A percentile compares a stretch with the other conserved stretches of the same genome.
Evolutionary conservation across 495 filamentous ascomycete genomes (phyloP).

Genomic region (Zalerion maritima): DNA sequence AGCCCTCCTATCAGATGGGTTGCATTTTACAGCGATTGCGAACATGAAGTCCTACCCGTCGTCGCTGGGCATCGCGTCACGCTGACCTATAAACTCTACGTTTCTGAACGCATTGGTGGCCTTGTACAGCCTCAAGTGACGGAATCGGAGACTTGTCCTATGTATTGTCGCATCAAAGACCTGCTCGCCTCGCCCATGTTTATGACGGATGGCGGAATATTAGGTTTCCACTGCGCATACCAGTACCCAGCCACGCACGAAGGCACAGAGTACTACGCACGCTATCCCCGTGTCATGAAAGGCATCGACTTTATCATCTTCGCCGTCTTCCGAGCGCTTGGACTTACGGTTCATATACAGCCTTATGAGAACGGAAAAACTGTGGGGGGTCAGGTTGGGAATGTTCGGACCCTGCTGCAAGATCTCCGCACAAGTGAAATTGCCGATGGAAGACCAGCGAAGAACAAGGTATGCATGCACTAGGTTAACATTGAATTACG

Average conservation of each 20-base stretch:
- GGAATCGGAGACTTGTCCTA: conserved; percentile 1
- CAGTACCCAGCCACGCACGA: conserved; percentile 15
- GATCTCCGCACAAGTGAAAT: too few relatives aligned
- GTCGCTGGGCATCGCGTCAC: conserved; percentile 38
- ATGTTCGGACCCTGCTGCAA: too few relatives aligned
- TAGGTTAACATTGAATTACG: too few relatives aligned
- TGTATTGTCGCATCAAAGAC: not conserved
- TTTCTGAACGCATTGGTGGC: conserved; percentile 8
- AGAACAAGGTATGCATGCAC: too few relatives aligned
- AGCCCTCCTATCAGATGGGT: conserved; percentile 33
- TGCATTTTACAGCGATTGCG: conserved; percentile 47
- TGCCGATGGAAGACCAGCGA: too few relatives aligned
- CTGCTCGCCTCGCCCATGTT: conserved; percentile 1
- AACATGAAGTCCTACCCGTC: conserved; percentile 44
- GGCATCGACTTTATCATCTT: conserved; percentile 11
- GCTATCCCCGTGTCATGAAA: conserved; percentile 11
- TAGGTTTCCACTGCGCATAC: conserved; percentile 22
- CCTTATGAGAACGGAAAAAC: too few relatives aligned
- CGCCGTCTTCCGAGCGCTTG: conserved; percentile 5
- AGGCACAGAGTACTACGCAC: conserved; percentile 1
- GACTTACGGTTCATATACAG: too few relatives aligned
- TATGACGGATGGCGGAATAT: conserved; percentile 1
- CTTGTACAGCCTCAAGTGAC: conserved; percentile 1
- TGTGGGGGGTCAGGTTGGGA: too few relatives aligned
- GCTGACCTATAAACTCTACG: conserved; percentile 45